phyloP scores from a whole-genome alignment of 495 filamentous ascomycete species.

The Annulohypoxylon moriforme region DNA sequence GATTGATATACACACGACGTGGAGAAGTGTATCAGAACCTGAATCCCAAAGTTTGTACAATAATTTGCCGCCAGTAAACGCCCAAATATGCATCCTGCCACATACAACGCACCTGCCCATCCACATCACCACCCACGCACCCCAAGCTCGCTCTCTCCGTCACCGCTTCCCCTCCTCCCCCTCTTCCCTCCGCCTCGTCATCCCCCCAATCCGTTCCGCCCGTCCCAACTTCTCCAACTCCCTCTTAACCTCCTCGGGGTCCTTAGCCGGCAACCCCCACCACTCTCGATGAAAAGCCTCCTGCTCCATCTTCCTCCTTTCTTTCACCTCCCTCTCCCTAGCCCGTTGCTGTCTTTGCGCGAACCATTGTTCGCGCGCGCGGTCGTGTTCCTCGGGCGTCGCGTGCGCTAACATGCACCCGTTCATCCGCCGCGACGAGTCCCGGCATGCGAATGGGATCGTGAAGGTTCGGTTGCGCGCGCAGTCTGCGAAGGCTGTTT shows the following conservation, averaged over 20 bases:
- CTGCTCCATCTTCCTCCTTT: conserved; percentile 64
- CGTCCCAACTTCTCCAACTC: conserved; percentile 54
- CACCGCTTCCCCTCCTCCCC: conserved; percentile 21
- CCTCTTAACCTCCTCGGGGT: conserved; percentile 52
- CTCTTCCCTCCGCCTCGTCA: conserved; percentile 36
- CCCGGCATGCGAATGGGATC: conserved; percentile 84
- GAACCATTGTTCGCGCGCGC: conserved; percentile 95
- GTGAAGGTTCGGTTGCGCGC: conserved; percentile 85
- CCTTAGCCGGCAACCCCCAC: conserved; percentile 67
- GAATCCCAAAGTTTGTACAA: conserved; percentile 26
- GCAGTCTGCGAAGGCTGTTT: conserved; percentile 87
- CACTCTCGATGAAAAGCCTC: conserved; percentile 69
- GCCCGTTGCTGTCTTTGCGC: conserved; percentile 73
- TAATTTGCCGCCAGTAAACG: conserved; percentile 33
- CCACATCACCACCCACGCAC: background rate
- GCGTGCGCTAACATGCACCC: conserved; percentile 89
- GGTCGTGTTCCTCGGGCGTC: conserved; percentile 84
- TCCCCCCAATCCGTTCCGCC: conserved; percentile 55
- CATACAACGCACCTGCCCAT: conserved; percentile 14
- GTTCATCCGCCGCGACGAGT: conserved; percentile 86
- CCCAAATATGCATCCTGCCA: conserved; percentile 38
- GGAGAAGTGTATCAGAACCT: conserved; percentile 34
- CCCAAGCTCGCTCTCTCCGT: conserved; percentile 11
- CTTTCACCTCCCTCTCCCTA: conserved; percentile 69
- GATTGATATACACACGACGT: conserved; percentile 5